These are phyloP conservation scores for Auxenochlorella pyrenoidosa DNA, from an alignment of 139 green algal genomes.

Conservation along the genomic window DNA sequence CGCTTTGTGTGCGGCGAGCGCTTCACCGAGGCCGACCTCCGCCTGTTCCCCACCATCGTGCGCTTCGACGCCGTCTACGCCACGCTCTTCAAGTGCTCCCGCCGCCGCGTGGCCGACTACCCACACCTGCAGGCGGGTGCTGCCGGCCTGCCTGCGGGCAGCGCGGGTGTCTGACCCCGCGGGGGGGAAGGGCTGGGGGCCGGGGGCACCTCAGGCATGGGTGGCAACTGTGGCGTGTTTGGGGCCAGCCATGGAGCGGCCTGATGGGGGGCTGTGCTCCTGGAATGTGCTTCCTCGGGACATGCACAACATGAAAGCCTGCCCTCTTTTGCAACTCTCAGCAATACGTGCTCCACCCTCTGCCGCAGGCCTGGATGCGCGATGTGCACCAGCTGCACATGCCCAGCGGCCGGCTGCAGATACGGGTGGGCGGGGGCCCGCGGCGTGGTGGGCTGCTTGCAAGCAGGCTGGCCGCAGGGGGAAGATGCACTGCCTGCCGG, in stretches of 20 bases:
- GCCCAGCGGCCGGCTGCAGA: slow-evolving; percentile 21
- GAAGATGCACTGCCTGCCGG: neutral
- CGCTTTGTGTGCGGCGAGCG: slow-evolving; percentile 85
- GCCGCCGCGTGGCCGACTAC: slow-evolving; percentile 76
- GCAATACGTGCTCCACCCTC: neutral
- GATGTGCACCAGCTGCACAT: slow-evolving; percentile 79
- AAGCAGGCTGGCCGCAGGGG: neutral
- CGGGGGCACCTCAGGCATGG: too few relatives aligned
- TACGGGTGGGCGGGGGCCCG: neutral
- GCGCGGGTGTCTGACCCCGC: too few relatives aligned
- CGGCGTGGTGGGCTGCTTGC: neutral
- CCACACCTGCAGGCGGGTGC: slow-evolving; percentile 64
- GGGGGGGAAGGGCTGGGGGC: too few relatives aligned
- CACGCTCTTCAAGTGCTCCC: slow-evolving; percentile 90
- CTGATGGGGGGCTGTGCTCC: too few relatives aligned
- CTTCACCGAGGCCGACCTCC: slow-evolving; percentile 87
- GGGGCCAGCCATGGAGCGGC: too few relatives aligned
- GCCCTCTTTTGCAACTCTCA: too few relatives aligned
- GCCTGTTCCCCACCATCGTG: slow-evolving; percentile 85
- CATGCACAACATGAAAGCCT: too few relatives aligned
- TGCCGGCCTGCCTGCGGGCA: too few relatives aligned
- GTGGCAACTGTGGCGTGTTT: too few relatives aligned
- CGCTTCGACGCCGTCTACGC: slow-evolving; percentile 86
- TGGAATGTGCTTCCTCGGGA: too few relatives aligned
- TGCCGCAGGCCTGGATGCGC: slow-evolving; percentile 76